Evolutionary conservation across 2,329 filamentous ascomycete genomes (phyloP), one percentile per base, ranked within the genome.

Genomic region (Dothiorella sarmentorum): DNA sequence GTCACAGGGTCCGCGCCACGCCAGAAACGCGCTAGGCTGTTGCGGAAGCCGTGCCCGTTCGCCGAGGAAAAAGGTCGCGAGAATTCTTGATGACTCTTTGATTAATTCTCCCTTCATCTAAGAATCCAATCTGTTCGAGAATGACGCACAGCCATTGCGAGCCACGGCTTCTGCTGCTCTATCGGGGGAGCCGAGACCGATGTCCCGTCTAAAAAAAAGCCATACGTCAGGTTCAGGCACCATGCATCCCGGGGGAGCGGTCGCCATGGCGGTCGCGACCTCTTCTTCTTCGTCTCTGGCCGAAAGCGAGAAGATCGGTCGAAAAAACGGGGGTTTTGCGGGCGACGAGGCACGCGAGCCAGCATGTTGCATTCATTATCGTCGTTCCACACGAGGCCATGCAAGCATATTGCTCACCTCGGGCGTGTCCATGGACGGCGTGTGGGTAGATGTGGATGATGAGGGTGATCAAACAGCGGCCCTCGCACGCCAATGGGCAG

Each of bases 151-250:
- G n/a, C n/a, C n/a, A n/a, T n/a, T n/a, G n/a, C n/a, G n/a, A n/a
- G n/a, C n/a, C 43, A 45, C 40, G 40, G 40, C 22, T 43, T 43
- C n/a, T n/a, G n/a, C n/a, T n/a, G n/a, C n/a, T n/a, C n/a, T n/a
- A n/a, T n/a, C n/a, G n/a, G n/a, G n/a, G n/a, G n/a, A n/a, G n/a
- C n/a, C n/a, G n/a, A n/a, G n/a, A n/a, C n/a, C n/a, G n/a, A n/a
- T n/a, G n/a, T n/a, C n/a, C n/a, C n/a, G n/a, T 43, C 40, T 43
- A 43, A 43, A 43, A 43, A 43, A 43, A 43, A n/a, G n/a, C n/a
- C n/a, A n/a, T n/a, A 18, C 17, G 44, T 33, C 40, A 43, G 40
- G 40, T n/a, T 26, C 45, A 51, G 45, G 45, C 31, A 51, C 45
- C 45, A 26, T 15, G 49, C 9, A 10, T 26, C 33, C 49, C 49